Percentiles rank a stretch among this genome's conserved stretches.
These are phyloP conservation scores for Amniculicola lignicola DNA, from an alignment of 495 filamentous ascomycete genomes.

Conservation along the genomic window DNA sequence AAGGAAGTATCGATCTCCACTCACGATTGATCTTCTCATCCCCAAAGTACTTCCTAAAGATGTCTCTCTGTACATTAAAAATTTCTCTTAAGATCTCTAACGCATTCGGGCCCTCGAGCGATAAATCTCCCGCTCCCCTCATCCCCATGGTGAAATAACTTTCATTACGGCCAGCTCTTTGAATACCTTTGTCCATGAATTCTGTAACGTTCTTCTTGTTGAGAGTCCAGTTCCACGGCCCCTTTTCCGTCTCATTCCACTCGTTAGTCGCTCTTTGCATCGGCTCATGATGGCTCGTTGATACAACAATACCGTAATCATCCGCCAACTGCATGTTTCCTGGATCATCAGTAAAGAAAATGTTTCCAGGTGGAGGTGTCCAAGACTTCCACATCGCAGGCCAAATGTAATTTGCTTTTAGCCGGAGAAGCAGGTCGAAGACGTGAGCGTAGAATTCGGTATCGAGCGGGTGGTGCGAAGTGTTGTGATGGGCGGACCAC, in stretches of 20 bases:
- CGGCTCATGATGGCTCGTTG: conserved; percentile 26
- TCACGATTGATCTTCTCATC: conserved; percentile 5
- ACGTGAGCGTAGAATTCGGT: conserved; percentile 22
- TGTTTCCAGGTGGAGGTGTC: conserved; percentile 13
- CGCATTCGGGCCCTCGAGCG: conserved; percentile 11
- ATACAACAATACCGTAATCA: conserved; percentile 25
- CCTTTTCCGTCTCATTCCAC: conserved; percentile 18
- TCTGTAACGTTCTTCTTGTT: conserved; percentile 24
- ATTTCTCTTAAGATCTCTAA: conserved; percentile 18
- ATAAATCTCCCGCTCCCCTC: conserved; percentile 10
- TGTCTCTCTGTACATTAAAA: conserved; percentile 13
- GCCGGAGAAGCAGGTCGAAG: conserved; percentile 21
- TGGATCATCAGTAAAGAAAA: conserved; percentile 28
- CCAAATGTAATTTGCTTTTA: conserved; percentile 29
- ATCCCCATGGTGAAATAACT: conserved; percentile 21
- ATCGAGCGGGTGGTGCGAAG: conserved; percentile 9
- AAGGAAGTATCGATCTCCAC: not conserved
- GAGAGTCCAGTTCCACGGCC: conserved; percentile 20
- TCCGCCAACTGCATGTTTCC: conserved; percentile 17
- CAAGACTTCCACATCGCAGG: conserved; percentile 21
- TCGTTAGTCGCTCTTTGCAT: conserved; percentile 25
- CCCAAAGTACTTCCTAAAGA: conserved; percentile 15
- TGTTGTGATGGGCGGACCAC: conserved; percentile 14
- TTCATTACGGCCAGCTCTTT: conserved; percentile 11
- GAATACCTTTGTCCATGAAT: conserved; percentile 22